Conservation (phyloP, 2,329 filamentous ascomycete genomes). For the Cladobotryum mycophilum region DNA sequence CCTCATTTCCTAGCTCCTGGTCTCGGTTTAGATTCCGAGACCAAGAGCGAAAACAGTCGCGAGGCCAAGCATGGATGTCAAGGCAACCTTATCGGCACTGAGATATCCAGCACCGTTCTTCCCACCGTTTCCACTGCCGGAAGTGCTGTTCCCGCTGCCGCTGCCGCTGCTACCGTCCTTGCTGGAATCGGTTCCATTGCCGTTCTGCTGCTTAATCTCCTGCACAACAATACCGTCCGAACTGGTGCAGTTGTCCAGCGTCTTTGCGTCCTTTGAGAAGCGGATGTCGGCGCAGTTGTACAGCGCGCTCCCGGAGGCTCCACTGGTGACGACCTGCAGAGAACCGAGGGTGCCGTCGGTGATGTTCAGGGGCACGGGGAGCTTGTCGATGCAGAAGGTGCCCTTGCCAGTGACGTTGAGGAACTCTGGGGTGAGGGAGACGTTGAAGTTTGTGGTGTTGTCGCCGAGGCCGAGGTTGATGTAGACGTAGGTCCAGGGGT, state of each 20-base stretch:
- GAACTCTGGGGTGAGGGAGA: constrained; percentile 55
- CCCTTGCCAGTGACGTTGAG: constrained; percentile 55
- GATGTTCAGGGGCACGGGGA: constrained; percentile 50
- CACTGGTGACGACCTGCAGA: constrained; percentile 63
- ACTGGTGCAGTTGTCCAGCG: constrained; percentile 30
- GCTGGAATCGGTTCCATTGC: constrained; percentile 1
- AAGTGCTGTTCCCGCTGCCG: constrained; percentile 14
- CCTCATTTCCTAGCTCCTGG: background rate
- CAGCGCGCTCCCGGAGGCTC: constrained; percentile 51
- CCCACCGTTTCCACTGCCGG: constrained; percentile 10
- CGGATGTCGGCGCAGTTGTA: constrained; percentile 74
- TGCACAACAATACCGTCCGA: constrained; percentile 38
- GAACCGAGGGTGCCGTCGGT: constrained; percentile 57
- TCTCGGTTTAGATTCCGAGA: constrained; percentile 26
- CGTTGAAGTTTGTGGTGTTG: constrained; percentile 59
- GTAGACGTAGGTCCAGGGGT: constrained; percentile 47
- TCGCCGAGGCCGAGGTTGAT: constrained; percentile 46
- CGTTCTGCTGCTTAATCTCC: constrained; percentile 25
- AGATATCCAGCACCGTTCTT: constrained; percentile 18
- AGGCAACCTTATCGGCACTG: constrained; percentile 19
- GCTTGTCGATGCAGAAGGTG: constrained; percentile 57
- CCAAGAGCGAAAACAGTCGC: constrained; percentile 32
- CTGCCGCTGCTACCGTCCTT: constrained; percentile 5
- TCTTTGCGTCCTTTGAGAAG: constrained; percentile 48
- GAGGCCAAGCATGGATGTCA: constrained; percentile 33